Conservation (phyloP, 148 eudicot genomes). For the Silene latifolia region DNA sequence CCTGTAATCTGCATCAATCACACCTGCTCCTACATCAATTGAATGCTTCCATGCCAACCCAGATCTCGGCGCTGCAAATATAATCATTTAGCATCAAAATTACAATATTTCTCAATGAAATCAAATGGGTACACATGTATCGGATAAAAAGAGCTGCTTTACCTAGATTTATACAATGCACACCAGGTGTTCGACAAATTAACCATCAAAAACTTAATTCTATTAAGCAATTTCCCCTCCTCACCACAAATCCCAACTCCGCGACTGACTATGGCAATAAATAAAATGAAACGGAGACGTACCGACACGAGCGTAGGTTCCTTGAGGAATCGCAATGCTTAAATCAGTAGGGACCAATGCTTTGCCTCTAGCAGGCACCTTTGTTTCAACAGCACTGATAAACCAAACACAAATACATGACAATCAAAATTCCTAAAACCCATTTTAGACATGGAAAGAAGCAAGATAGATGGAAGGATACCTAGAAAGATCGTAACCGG, state of each 20-base stretch:
- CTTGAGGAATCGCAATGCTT: conserved; percentile 76
- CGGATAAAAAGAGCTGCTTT: too few species aligned
- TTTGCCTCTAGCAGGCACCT: conserved; percentile 88
- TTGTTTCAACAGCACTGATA: conserved; percentile 57
- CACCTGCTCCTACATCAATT: conserved; percentile 90
- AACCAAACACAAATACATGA: neutral
- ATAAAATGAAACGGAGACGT: neutral
- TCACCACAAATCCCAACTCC: neutral
- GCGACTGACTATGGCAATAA: neutral
- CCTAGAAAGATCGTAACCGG: conserved; percentile 92
- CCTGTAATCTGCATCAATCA: conserved; percentile 81
- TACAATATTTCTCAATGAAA: neutral
- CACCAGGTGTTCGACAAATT: conserved; percentile 13
- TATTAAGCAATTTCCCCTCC: too few species aligned
- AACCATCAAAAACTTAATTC: neutral
- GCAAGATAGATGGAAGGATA: neutral
- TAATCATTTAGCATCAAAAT: neutral
- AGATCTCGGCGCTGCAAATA: conserved; percentile 70
- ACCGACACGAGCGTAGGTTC: conserved; percentile 81
- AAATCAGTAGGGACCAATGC: conserved; percentile 80
- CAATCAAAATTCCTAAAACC: neutral
- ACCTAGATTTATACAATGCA: neutral
- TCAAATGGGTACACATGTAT: neutral
- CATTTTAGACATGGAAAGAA: neutral
- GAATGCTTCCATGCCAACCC: conserved; percentile 93